A percentile compares a stretch with the other conserved stretches of the same genome.
Evolutionary conservation across 2,329 filamentous ascomycete genomes (phyloP).

Genomic region (Chalaropsis ovoidea): DNA sequence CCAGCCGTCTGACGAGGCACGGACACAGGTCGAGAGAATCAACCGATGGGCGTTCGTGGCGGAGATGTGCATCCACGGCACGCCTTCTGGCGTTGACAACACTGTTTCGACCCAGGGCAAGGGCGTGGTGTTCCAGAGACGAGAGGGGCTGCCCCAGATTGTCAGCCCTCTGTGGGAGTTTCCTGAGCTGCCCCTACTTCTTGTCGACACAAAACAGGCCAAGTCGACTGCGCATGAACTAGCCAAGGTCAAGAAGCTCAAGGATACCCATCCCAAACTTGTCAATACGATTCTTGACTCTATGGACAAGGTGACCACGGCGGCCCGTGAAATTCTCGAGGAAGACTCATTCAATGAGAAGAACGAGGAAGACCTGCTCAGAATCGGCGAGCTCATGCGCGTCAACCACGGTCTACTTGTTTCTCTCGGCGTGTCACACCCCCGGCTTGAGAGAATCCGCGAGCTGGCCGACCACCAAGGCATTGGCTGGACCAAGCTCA

Average conservation of each 20-base stretch:
- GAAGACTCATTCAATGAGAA: slow-evolving; percentile 58
- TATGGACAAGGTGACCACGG: slow-evolving; percentile 62
- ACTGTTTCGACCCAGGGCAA: slow-evolving; percentile 90
- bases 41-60: slow-evolving; percentile 96
- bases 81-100: slow-evolving; percentile 93
- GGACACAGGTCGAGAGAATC: slow-evolving; percentile 83
- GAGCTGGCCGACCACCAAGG: slow-evolving; percentile 82
- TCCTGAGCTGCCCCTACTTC: slow-evolving; percentile 77
- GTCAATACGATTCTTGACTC: slow-evolving; percentile 73
- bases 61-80: slow-evolving; percentile 95
- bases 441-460: slow-evolving; percentile 78
- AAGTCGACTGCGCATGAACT: slow-evolving; percentile 82
- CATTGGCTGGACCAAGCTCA: slow-evolving; percentile 95
- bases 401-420: slow-evolving; percentile 90
- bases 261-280: slow-evolving; percentile 60
- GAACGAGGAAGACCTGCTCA: slow-evolving; percentile 53
- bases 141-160: slow-evolving; percentile 31
- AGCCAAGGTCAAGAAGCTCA: slow-evolving; percentile 68
- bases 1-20: slow-evolving; percentile 78
- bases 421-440: slow-evolving; percentile 89
- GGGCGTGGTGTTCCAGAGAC: slow-evolving; percentile 78
- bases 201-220: slow-evolving; percentile 80
- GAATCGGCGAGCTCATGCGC: slow-evolving; percentile 77
- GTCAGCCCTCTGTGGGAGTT: slow-evolving; percentile 76
- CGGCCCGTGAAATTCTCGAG: slow-evolving; percentile 45